phyloP scores from a whole-genome alignment of 805 yeast genomes.

The Millerozyma miso region DNA sequence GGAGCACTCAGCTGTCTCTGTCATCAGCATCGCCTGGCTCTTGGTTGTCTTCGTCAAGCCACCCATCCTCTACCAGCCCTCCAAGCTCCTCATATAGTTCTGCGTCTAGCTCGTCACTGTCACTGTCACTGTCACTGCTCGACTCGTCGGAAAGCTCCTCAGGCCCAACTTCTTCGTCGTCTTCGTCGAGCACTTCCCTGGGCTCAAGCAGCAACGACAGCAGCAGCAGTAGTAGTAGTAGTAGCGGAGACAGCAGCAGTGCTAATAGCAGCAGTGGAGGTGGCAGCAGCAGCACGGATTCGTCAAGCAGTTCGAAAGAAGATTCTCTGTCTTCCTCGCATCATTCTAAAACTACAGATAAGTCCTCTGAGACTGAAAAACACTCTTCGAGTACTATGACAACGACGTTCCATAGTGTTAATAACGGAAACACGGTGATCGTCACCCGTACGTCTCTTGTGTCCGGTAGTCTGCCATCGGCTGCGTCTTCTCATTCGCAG shows the following conservation, averaged over 20 bases:
- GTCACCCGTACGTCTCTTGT: conserved; percentile 38
- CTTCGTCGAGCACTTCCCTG: conserved; percentile 7
- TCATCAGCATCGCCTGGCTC: neutral
- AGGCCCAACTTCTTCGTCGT: conserved; percentile 5
- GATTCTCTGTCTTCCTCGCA: neutral
- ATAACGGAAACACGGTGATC: conserved; percentile 33
- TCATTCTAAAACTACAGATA: neutral
- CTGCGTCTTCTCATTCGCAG: conserved; percentile 14
- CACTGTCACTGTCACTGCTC: conserved; percentile 3
- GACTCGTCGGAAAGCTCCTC: conserved; percentile 2
- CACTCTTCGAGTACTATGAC: conserved; percentile 2
- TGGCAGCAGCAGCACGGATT: conserved; percentile 2
- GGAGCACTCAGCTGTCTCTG: neutral
- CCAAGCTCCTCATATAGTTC: conserved; percentile 1
- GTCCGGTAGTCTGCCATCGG: conserved; percentile 18
- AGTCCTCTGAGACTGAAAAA: neutral
- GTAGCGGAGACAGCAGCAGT: neutral
- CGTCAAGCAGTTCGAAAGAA: conserved; percentile 12
- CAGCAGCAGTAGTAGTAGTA: conserved; percentile 2
- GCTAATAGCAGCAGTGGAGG: neutral
- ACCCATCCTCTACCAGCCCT: conserved; percentile 2
- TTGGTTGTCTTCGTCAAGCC: neutral
- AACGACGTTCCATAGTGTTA: conserved; percentile 30
- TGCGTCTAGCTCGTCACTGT: conserved; percentile 2
- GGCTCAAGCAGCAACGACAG: neutral